Evolutionary conservation across 1,284 basidiomycete species (phyloP).

Genomic region (Xerocomus minutiporus): DNA sequence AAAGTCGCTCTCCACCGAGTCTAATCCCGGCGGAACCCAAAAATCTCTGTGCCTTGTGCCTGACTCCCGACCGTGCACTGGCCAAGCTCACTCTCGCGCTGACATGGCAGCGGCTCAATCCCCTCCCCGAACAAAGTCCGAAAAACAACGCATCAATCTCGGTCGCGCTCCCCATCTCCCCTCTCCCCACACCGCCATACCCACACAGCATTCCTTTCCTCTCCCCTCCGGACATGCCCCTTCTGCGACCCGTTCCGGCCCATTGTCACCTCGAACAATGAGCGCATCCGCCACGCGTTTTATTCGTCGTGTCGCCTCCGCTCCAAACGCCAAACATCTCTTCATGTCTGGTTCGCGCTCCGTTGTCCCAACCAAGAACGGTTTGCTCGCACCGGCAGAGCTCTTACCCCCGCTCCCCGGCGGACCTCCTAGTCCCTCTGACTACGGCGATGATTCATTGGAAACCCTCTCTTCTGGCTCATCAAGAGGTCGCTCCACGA

Average conservation of each 20-base stretch:
- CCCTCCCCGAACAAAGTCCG: constrained; percentile 53
- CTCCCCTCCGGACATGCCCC: constrained; percentile 33
- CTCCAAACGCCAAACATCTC: constrained; percentile 91
- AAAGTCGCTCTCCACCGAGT: constrained; percentile 64
- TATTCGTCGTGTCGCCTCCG: constrained; percentile 91
- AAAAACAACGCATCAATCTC: constrained; percentile 42
- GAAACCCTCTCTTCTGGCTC: constrained; percentile 72
- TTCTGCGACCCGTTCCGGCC: constrained; percentile 32
- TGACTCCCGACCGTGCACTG: constrained; percentile 21
- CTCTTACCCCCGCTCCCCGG: constrained; percentile 48
- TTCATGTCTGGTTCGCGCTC: constrained; percentile 60
- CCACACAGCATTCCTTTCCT: constrained; percentile 36
- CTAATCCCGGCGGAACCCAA: constrained; percentile 38
- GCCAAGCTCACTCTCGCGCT: not conserved
- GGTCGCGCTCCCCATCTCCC: constrained; percentile 19
- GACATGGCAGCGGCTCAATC: constrained; percentile 28
- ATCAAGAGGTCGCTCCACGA: constrained; percentile 48
- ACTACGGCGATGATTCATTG: constrained; percentile 60
- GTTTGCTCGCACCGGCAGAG: constrained; percentile 68
- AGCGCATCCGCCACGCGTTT: constrained; percentile 75
- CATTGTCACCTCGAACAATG: constrained; percentile 60
- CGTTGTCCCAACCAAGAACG: constrained; percentile 61
- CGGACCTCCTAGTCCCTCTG: constrained; percentile 45
- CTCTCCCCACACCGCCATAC: constrained; percentile 31
- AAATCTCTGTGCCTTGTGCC: constrained; percentile 33